Conservation (phyloP, 768 basidiomycete species). For the Grammothele lineata region DNA sequence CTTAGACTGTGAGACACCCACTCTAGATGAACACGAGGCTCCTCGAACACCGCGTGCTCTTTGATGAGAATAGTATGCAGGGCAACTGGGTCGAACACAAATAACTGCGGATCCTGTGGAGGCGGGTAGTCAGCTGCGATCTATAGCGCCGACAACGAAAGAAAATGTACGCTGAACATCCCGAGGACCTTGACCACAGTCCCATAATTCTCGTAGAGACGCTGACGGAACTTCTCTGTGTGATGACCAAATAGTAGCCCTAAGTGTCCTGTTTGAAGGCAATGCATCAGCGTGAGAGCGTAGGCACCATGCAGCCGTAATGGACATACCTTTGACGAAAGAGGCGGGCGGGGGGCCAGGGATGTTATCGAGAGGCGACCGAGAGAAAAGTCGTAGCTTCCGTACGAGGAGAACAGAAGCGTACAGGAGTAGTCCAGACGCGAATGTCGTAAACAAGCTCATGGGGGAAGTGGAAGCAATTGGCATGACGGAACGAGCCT, state of each 20-base stretch:
- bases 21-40: not conserved
- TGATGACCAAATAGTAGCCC: not conserved
- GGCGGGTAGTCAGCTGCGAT: not conserved
- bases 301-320: too few species aligned
- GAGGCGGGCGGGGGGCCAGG: slow-evolving; percentile 13
- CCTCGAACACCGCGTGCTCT: slow-evolving; percentile 1
- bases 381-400: not conserved
- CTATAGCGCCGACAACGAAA: too few species aligned
- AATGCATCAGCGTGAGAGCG: too few species aligned
- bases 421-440: not conserved
- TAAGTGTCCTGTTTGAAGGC: not conserved
- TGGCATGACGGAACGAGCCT: too few species aligned
- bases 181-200: not conserved
- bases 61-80: slow-evolving; percentile 12
- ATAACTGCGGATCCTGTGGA: not conserved
- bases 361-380: slow-evolving; percentile 14
- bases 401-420: not conserved
- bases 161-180: not conserved
- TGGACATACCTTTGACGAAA: slow-evolving; percentile 11
- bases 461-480: too few species aligned
- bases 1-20: not conserved
- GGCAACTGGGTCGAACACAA: slow-evolving; percentile 8
- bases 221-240: not conserved
- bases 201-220: not conserved
- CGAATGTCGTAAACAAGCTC: too few species aligned